Base-by-base conservation (phyloP, 2,329 filamentous ascomycete genomes). In the Fusarium sp. region DNA sequence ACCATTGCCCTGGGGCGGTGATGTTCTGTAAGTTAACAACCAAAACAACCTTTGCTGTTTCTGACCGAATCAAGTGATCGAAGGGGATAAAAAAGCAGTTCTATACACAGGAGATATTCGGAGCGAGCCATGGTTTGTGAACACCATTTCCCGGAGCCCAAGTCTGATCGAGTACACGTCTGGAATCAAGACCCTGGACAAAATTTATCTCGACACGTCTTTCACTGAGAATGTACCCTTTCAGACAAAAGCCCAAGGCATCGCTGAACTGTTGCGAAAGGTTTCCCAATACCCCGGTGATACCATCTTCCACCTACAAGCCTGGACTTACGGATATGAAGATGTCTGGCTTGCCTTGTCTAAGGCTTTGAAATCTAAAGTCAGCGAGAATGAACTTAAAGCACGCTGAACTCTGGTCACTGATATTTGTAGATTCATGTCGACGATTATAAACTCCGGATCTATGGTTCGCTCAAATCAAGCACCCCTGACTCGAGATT, bases 301-400 rank as follows among this genome's bases (percentile, higher is more conserved):
- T 44, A 97, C 94, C 0, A 81, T 92, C 2, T 98, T 98, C 77
- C 93, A 97, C 80, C 88, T 98, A 51, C 90, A 95, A 64, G 90
- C 94, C 2, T 98, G 95, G 95, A 98, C 96, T 0, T 96, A 96
- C 79, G 87, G 87, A 1, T 98, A 98, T 72, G 95, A 98, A 80
- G 93, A 97, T 59, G 94, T 98, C 0, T 98, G 95, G 95, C 85
- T 95, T 66, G 92, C 94, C 1, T 83, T 98, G 2, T 91, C 94
- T 0, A 88, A 91, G 28, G 89, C 90, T 17, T 84, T 98, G 1
- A 83, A 89, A 11, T 92, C 91, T 7, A 88, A 86, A 79, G 91
- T 92, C 82, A 65, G 78, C 11, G 18, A 14, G 12, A 4, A 3
- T 28, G 12, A 11, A 3, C 28, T 26, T 18, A 6, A 5, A 32